Conservation (phyloP, 345 rosid genomes). For the Trapa bicornis region DNA sequence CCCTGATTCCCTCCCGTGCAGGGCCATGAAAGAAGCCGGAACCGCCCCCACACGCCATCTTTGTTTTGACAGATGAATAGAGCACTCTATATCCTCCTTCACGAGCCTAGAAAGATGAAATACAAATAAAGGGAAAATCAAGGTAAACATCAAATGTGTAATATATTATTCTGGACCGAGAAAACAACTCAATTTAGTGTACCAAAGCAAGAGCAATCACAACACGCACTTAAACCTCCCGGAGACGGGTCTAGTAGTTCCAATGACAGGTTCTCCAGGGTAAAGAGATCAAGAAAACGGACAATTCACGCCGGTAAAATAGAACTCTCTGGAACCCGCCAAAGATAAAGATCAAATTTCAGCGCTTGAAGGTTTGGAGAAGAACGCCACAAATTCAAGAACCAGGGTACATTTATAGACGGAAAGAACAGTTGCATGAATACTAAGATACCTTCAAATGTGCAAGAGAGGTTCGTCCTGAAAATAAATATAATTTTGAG, state of each 20-base stretch:
- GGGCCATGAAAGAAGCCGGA: slow-evolving; percentile 53
- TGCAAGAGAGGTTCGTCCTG: neutral
- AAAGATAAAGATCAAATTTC: neutral
- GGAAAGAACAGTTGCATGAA: neutral
- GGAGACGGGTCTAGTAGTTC: neutral
- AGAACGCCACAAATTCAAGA: neutral
- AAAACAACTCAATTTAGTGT: neutral
- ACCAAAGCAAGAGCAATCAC: neutral
- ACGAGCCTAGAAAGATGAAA: neutral
- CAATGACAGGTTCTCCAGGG: no score
- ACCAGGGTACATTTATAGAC: neutral
- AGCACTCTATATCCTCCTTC: slow-evolving; percentile 12
- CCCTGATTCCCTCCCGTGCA: slow-evolving; percentile 42
- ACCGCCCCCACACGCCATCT: slow-evolving; percentile 68
- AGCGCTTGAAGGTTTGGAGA: neutral
- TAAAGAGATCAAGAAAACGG: no score
- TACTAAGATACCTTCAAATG: neutral
- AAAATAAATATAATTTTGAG: neutral
- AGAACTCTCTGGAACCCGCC: neutral
- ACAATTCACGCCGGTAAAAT: neutral
- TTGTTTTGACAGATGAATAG: slow-evolving; percentile 1
- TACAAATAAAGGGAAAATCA: neutral
- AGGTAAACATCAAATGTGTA: neutral
- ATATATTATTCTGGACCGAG: neutral
- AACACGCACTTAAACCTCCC: neutral